These are phyloP conservation scores for Fimicolochytrium jonesii DNA, from an alignment of 192 early-diverging fungal genomes.

Conservation along the genomic window DNA sequence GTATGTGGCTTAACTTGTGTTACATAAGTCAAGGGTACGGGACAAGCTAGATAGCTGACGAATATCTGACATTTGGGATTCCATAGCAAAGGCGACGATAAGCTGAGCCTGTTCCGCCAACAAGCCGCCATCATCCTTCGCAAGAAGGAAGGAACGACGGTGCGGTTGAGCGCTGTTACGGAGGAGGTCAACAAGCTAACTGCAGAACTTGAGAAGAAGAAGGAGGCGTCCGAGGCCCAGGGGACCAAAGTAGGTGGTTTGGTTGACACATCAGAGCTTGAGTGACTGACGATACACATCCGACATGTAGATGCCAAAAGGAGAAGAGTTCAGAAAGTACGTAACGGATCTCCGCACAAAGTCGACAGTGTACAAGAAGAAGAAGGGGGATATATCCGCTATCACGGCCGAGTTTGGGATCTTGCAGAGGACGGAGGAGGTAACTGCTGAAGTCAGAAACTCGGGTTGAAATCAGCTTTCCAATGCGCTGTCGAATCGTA, in stretches of 20 bases:
- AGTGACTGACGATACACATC: not conserved
- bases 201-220: constrained; percentile 35
- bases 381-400: constrained; percentile 50
- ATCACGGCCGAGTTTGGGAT: constrained; percentile 50
- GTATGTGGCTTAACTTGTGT: constrained; percentile 4
- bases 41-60: not conserved
- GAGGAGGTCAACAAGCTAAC: constrained; percentile 40
- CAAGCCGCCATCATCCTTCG: constrained; percentile 55
- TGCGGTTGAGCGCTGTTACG: constrained; percentile 24
- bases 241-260: constrained; percentile 31
- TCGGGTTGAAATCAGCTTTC: not conserved
- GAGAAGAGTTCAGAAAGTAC: constrained; percentile 62
- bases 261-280: not conserved
- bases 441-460: not conserved
- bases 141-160: constrained; percentile 56
- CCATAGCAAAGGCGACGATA: constrained; percentile 50
- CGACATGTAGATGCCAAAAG: constrained; percentile 54
- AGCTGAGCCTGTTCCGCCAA: constrained; percentile 57
- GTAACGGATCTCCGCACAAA: constrained; percentile 57
- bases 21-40: not conserved
- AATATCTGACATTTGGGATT: constrained; percentile 5
- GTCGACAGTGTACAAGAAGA: constrained; percentile 52
- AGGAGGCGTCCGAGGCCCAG: constrained; percentile 27
- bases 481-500: not conserved
- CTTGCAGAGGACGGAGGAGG: constrained; percentile 54